A percentile compares a stretch with the other conserved stretches of the same genome.
phyloP scores from a whole-genome alignment of 1,139 yeast genomes.

The Nakaseomyces kungkrabaensis region DNA sequence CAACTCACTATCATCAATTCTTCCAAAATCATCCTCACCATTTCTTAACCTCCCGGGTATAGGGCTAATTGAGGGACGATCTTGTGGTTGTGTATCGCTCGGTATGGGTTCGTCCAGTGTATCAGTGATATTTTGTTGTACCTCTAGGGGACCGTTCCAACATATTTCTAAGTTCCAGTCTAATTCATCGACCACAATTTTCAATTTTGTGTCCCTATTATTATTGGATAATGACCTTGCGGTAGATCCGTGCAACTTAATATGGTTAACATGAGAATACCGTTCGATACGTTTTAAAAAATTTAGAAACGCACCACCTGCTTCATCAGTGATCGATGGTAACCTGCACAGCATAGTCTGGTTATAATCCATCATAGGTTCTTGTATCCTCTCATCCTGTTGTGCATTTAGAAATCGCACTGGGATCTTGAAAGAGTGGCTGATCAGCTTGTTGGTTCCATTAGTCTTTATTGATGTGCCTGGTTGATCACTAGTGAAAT shows the following conservation, averaged over 20 bases:
- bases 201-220: constrained; percentile 13
- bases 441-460: constrained; percentile 17
- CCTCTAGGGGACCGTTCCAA: constrained; percentile 28
- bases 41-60: not conserved
- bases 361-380: constrained; percentile 23
- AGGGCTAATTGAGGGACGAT: not conserved
- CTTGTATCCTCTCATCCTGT: constrained; percentile 25
- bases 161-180: constrained; percentile 27
- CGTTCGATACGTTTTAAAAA: constrained; percentile 27
- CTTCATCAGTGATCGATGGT: constrained; percentile 23
- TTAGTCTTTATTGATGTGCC: constrained; percentile 1
- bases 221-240: constrained; percentile 3
- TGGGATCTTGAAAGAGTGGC: constrained; percentile 27
- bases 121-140: constrained; percentile 2
- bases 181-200: constrained; percentile 23
- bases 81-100: constrained; percentile 4
- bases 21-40: not conserved
- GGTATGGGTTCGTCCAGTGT: constrained; percentile 4
- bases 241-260: constrained; percentile 17
- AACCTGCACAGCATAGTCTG: constrained; percentile 23
- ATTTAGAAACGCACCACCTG: constrained; percentile 24
- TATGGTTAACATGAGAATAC: constrained; percentile 21
- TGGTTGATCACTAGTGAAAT: constrained; percentile 4
- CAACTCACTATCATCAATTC: constrained; percentile 1
- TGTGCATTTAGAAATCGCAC: constrained; percentile 21